A percentile compares a stretch with the other conserved stretches of the same genome.
phyloP scores from a whole-genome alignment of 805 yeast species.

The Barnettozyma wickerhamii region DNA sequence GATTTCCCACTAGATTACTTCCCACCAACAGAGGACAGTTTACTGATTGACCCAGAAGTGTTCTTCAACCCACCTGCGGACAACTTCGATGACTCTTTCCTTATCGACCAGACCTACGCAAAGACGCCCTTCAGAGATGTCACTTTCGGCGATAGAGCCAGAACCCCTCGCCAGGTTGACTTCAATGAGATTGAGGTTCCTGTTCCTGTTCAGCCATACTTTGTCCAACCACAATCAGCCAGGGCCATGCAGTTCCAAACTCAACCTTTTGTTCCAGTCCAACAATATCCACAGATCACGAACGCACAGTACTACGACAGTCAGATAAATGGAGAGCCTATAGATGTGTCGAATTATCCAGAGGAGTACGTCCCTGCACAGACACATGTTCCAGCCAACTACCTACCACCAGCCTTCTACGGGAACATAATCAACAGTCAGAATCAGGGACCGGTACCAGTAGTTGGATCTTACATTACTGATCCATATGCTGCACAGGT shows the following conservation, averaged over 20 bases:
- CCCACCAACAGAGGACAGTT: constrained; percentile 32
- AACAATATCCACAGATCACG: constrained; percentile 16
- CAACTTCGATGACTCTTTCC: constrained; percentile 38
- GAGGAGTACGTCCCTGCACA: constrained; percentile 4
- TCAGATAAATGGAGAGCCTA: constrained; percentile 13
- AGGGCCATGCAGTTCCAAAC: background rate
- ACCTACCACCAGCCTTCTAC: constrained; percentile 7
- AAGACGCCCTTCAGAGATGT: constrained; percentile 29
- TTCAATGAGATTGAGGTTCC: constrained; percentile 4
- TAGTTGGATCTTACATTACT: background rate
- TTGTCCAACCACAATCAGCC: constrained; percentile 3
- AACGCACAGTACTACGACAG: constrained; percentile 26
- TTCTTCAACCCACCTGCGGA: constrained; percentile 31
- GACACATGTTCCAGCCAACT: background rate
- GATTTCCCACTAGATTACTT: constrained; percentile 73
- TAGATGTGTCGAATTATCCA: constrained; percentile 3
- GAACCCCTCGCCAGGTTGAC: background rate
- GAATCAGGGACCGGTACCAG: background rate
- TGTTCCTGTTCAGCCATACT: background rate
- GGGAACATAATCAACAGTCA: constrained; percentile 1
- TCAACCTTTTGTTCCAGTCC: constrained; percentile 5
- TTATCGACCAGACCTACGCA: constrained; percentile 49
- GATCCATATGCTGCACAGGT: constrained; percentile 8
- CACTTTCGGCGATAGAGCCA: constrained; percentile 13
- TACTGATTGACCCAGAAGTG: constrained; percentile 25